Evolutionary conservation across 768 basidiomycete species (phyloP), one percentile per base, ranked within the genome.

Genomic region (Suillus bovinus): DNA sequence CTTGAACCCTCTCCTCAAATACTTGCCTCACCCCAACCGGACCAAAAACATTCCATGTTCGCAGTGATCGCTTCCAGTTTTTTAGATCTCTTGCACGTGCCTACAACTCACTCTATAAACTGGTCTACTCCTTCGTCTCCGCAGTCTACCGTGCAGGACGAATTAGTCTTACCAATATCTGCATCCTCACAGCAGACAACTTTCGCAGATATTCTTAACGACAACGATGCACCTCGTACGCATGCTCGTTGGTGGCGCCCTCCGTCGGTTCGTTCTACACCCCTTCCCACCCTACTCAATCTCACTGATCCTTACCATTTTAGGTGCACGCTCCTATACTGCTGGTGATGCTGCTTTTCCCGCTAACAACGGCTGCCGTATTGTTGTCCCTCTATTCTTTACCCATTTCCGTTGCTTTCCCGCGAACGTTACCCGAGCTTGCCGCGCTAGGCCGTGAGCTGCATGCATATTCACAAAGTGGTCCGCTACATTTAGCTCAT

Each of bases 351-450:
- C 83, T 89, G 41, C 73, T 89, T 47, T 84, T 90, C 68, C 86
- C 83, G 69, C 79, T 93, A n/a, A 88, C 90, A 17, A 88, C 91
- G 13, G 74, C 72, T 20, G 59, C 84, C 8, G 76, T 85, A 42
- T 70, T 85, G 42, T 64, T 80, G 59, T 74, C 74, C 36, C 77
- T 84, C 54, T 78, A 77, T 58, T 77, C 88, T 7, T 74, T 93
- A 7, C 89, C 91, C 57, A 86, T 93, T 66, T 85, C 89, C 60
- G 79, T 88, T 66, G 76, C 87, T 20, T 91, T 90, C 89, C 93
- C 92, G 16, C 84, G 82, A 59, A 93, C 87, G 24, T 75, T 92
- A 34, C 74, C 87, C 24, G 93, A 94, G 68, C 82, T 93, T 52
- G 88, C 90, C 14, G 83, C 86, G 69, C 79, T 94, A 13, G 91